Evolutionary conservation across 2,329 filamentous ascomycete genomes (phyloP).

Genomic region (Trichoderma afroharzianum): DNA sequence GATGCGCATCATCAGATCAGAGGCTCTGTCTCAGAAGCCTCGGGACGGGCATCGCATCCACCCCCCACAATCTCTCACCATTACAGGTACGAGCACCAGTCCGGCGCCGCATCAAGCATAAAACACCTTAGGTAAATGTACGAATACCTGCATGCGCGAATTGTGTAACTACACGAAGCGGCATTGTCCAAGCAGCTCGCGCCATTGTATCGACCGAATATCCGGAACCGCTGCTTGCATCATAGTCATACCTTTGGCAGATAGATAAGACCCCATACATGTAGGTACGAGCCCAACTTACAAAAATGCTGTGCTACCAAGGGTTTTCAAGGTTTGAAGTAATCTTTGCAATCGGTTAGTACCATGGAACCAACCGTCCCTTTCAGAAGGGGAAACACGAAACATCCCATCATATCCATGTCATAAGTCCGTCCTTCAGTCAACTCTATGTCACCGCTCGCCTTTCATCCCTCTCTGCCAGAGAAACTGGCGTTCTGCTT

Average conservation of each 20-base stretch:
- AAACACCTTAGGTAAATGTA: background rate
- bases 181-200: background rate
- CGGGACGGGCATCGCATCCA: background rate
- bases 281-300: background rate
- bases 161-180: background rate
- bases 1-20: background rate
- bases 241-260: background rate
- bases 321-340: background rate
- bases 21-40: background rate
- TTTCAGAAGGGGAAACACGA: background rate
- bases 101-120: background rate
- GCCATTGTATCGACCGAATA: background rate
- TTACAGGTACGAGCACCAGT: background rate
- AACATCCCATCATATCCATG: background rate
- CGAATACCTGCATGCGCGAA: background rate
- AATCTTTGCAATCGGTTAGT: background rate
- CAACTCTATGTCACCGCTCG: background rate
- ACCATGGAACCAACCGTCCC: background rate
- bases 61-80: background rate
- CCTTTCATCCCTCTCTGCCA: background rate
- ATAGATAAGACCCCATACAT: background rate
- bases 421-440: background rate
- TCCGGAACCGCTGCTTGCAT: slow-evolving; percentile 1
- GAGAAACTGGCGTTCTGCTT: background rate
- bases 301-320: background rate